These are phyloP conservation scores for Cryptosporidium ryanae DNA, from an alignment of 169 alveolate species.

Conservation along the genomic window DNA sequence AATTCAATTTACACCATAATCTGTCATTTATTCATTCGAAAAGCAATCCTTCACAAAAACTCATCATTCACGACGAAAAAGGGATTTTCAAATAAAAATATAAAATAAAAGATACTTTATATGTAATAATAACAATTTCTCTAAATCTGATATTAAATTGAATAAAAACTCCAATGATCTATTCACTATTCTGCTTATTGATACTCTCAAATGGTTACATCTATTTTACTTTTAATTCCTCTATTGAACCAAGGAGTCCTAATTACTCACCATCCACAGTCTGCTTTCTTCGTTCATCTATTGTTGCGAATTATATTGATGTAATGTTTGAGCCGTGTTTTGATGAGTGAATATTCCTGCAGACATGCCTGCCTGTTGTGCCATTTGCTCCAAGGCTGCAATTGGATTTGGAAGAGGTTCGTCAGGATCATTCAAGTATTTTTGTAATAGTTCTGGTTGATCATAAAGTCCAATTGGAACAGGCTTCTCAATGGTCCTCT, in stretches of 20 bases:
- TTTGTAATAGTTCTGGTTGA: constrained; percentile 67
- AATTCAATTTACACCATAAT: too few relatives aligned
- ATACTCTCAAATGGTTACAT: too few relatives aligned
- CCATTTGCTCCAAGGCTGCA: constrained; percentile 66
- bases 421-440: constrained; percentile 62
- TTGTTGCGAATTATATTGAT: not conserved
- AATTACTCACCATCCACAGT: not conserved
- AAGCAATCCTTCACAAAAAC: too few relatives aligned
- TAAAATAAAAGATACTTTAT: not conserved
- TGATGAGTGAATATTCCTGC: constrained; percentile 39
- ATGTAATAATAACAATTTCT: not conserved
- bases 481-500: constrained; percentile 90
- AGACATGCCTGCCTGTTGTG: constrained; percentile 58
- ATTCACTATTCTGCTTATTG: too few relatives aligned
- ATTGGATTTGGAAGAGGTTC: constrained; percentile 71
- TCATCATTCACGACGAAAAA: too few relatives aligned
- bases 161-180: too few relatives aligned
- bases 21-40: too few relatives aligned
- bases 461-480: constrained; percentile 82
- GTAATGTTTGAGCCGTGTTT: constrained; percentile 13
- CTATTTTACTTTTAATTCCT: not conserved
- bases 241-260: not conserved
- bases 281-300: not conserved
- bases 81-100: too few relatives aligned
- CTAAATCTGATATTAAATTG: too few relatives aligned